These are phyloP conservation scores for Neopestalotiopsis sp. DNA, from an alignment of 2,329 filamentous ascomycete species.

Conservation along the genomic window DNA sequence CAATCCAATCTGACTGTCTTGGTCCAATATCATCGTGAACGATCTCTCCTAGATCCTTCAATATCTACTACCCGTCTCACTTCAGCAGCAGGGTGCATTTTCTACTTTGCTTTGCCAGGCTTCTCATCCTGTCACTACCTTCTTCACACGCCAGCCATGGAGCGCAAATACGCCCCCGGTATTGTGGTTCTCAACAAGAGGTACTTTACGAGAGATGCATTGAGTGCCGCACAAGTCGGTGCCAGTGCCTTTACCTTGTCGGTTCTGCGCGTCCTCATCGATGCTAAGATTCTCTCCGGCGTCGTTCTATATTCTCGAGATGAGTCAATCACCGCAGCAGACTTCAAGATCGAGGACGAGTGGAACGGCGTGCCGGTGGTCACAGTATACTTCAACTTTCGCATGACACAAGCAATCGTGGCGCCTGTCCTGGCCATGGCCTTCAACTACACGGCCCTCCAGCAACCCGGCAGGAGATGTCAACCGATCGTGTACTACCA, in stretches of 20 bases:
- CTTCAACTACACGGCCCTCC: not conserved
- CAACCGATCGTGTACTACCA: constrained; percentile 18
- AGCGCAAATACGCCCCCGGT: constrained; percentile 9
- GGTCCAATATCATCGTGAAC: not conserved
- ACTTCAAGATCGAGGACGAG: not conserved
- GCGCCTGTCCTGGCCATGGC: not conserved
- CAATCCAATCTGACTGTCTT: not conserved
- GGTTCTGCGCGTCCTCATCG: constrained; percentile 9
- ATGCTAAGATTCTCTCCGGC: constrained; percentile 9
- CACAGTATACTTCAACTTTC: constrained; percentile 19
- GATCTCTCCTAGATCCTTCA: not conserved
- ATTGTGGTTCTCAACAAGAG: constrained; percentile 19
- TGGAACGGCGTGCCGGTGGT: constrained; percentile 12
- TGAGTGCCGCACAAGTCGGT: constrained; percentile 17
- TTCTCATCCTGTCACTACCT: not conserved
- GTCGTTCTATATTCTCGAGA: constrained; percentile 16
- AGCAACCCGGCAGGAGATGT: not conserved
- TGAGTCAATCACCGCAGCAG: not conserved
- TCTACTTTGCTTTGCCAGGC: not conserved
- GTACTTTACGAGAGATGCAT: constrained; percentile 15
- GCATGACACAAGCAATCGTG: constrained; percentile 2
- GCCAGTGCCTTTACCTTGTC: constrained; percentile 16
- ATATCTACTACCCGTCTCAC: not conserved
- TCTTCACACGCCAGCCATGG: not conserved
- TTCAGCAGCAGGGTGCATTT: not conserved